Evolutionary conservation across 1,284 basidiomycete species (phyloP), one percentile per base, ranked within the genome.

Genomic region (Ustanciosporium gigantosporum): DNA sequence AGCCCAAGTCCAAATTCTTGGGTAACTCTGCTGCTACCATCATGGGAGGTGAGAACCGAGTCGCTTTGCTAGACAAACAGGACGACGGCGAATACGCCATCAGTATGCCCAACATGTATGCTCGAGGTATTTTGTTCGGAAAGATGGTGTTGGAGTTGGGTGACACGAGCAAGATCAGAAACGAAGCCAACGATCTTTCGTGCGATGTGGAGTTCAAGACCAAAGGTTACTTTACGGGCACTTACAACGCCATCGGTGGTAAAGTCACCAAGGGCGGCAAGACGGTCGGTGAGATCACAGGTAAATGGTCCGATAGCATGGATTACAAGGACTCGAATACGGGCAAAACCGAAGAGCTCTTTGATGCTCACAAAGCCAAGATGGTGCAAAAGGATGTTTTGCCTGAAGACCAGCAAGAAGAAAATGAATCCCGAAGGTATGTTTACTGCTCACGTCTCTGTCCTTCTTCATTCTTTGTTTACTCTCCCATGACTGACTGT

Each of bases 101-200:
- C 39, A 60, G 61, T 31, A 77, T 77, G 75, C 74, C 74, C 32
- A 77, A 76, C 64, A 76, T 74, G 74, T 97, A 95, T 77, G 93
- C 93, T 17, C 85, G 94, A 35, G 94, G 95, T 1, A 98, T 98
- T 70, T 80, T 97, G 35, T 97, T 96, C 77, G 95, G 94, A 15
- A 94, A 92, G 82, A 96, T 99, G 92, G 87, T 97, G 16, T 82
- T 96, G 40, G 94, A 99, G 81, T 83, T 99, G 14, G 94, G 94
- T 8, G 94, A 98, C 79, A 84, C 85, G 23, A 91, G 90, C 72
- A 84, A 82, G n/a, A 89, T 92, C 46, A 85, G 85, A 79, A 93
- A 92, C 80, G 87, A 88, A 59, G 84, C 84, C 68, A 87, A 86
- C 39, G 86, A 86, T 23, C 80, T 91, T 57, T 81, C 79, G 36